Percentiles rank a stretch among this genome's conserved stretches.
Evolutionary conservation across 2,329 filamentous ascomycete species (phyloP).

Genomic region (Colletotrichum higginsianum): DNA sequence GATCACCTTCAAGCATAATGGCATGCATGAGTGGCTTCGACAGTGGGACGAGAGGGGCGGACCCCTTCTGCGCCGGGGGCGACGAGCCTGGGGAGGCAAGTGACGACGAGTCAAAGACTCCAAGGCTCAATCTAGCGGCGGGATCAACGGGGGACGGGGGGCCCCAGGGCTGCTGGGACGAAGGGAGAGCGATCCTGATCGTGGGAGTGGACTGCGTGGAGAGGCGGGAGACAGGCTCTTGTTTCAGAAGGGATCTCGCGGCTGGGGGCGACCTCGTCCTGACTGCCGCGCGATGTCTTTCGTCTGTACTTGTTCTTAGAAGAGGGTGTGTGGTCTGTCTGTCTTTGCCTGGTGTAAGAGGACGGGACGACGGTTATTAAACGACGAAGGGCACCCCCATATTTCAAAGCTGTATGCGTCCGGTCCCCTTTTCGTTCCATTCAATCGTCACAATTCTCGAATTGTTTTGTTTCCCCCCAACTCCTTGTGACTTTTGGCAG

Average conservation of each 20-base stretch:
- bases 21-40: conserved; percentile 41
- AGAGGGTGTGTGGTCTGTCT: not conserved
- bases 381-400: conserved; percentile 3
- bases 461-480: conserved; percentile 14
- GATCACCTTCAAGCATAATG: conserved; percentile 40
- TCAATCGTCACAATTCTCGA: not conserved
- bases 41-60: conserved; percentile 34
- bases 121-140: conserved; percentile 19
- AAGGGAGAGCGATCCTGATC: conserved; percentile 33
- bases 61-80: conserved; percentile 20
- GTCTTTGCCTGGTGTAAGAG: not conserved
- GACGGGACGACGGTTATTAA: conserved; percentile 20
- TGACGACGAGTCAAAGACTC: conserved; percentile 27
- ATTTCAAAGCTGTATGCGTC: not conserved
- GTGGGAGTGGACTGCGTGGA: conserved; percentile 28
- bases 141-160: conserved; percentile 27
- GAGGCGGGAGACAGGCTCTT: conserved; percentile 39
- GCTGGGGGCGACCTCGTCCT: conserved; percentile 37
- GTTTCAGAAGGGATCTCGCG: conserved; percentile 39
- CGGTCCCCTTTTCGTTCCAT: not conserved
- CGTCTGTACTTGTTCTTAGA: conserved; percentile 29
- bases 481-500: not conserved
- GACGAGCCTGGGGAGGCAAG: conserved; percentile 8
- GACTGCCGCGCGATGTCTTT: conserved; percentile 35
- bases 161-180: conserved; percentile 16